A percentile compares a stretch with the other conserved stretches of the same genome.
Evolutionary conservation across 148 eudicot species (phyloP).

Genomic region (Chenopodium suecicum): DNA sequence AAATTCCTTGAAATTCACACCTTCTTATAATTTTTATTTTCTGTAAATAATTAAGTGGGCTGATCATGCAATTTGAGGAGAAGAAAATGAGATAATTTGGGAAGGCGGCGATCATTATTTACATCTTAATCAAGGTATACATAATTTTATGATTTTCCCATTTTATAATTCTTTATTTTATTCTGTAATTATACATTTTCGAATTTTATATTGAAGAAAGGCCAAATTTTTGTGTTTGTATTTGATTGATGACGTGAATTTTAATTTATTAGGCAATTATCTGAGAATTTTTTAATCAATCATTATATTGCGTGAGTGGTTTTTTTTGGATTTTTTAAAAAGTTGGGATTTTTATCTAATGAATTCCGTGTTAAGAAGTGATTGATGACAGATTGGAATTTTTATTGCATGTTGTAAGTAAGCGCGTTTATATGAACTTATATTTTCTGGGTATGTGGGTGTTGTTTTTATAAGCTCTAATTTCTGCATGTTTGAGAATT

Average conservation of each 20-base stretch:
- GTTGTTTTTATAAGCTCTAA: neutral
- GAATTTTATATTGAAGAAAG: slow-evolving; percentile 8
- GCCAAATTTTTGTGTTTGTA: slow-evolving; percentile 15
- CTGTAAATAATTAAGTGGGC: neutral
- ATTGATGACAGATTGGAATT: slow-evolving; percentile 23
- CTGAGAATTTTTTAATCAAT: neutral
- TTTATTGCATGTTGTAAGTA: slow-evolving; percentile 20
- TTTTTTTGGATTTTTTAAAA: neutral
- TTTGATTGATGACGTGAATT: slow-evolving; percentile 15
- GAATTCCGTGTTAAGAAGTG: slow-evolving; percentile 17
- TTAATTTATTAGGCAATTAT: neutral
- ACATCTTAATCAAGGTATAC: slow-evolving; percentile 19
- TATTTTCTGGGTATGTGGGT: neutral
- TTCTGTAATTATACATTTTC: slow-evolving; percentile 2
- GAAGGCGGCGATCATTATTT: slow-evolving; percentile 9
- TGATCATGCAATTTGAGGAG: slow-evolving; percentile 19
- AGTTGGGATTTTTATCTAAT: neutral
- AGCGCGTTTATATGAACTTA: slow-evolving; percentile 16
- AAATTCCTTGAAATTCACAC: neutral
- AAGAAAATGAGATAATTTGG: neutral
- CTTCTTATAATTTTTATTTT: neutral
- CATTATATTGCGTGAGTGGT: neutral
- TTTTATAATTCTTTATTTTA: neutral
- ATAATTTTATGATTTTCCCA: neutral
- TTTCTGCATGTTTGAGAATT: neutral